Evolutionary conservation across 805 yeast species (phyloP), one percentile per base, ranked within the genome.

Genomic region (Torulaspora delbrueckii): DNA sequence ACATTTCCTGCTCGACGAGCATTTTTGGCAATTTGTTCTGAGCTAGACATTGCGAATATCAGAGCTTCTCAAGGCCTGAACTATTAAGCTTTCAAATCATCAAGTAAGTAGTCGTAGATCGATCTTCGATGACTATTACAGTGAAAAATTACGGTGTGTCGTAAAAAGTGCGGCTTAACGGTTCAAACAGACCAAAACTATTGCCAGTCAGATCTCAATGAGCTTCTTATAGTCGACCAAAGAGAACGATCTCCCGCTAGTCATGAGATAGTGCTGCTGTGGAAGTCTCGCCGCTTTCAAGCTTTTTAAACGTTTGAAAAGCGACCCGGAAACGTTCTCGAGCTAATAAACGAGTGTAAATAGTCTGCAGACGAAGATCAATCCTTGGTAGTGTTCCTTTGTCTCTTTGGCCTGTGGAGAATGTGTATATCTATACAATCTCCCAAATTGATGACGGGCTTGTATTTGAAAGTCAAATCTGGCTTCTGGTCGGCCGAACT

Each of bases 1-100:
- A 80, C 73, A 5, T 91, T 82, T 40, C 95, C 89, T 4, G 98
- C 91, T n/a, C 69, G 56, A 57, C 84, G 87, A 8, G 98, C 96
- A 14, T 75, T 76, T 55, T 68, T 78, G 2, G 99, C 98, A 37
- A 90, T 85, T 40, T 74, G 68, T 66, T 83, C 90, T 16, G 93
- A 86, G 34, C 47, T 34, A 9, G 53, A 42, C 54, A 50, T 45
- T n/a, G 14, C 25, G 5, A 24, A 25, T 13, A 24, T 12, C 8
- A 8, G 13, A 14, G 23, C 13, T 34, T 18, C 4, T 5, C 10
- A 18, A 32, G 25, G 12, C 22, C 16, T 4, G n/a, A 24, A 9
- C 13, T 13, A 14, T 14, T 10, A 8, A 16, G 19, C 12, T 12
- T 14, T 13, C 18, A 6, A 16, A 14, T 14, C 34, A 31, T 16